A percentile compares a stretch with the other conserved stretches of the same genome.
Evolutionary conservation across 140 eudicot genomes (phyloP).

Genomic region (Anethum foeniculum): DNA sequence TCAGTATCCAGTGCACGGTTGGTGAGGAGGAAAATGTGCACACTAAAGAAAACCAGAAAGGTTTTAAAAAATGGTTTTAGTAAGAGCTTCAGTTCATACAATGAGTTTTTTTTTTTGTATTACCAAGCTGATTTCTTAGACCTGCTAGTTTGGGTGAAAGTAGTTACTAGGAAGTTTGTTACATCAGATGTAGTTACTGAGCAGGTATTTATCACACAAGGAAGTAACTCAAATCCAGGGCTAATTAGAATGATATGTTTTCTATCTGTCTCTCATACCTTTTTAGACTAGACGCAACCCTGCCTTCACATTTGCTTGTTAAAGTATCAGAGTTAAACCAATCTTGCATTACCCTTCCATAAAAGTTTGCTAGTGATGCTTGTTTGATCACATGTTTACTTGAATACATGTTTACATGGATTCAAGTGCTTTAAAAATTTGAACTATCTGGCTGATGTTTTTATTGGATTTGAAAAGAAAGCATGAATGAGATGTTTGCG

Average conservation of each 20-base stretch:
- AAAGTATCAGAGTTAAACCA: neutral
- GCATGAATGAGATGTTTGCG: slow-evolving; percentile 28
- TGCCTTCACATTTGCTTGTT: neutral
- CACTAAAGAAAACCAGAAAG: neutral
- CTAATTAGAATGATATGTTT: neutral
- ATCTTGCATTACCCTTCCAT: neutral
- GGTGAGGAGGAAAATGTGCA: too few species aligned
- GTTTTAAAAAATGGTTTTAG: too few species aligned
- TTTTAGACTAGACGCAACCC: neutral
- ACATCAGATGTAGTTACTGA: neutral
- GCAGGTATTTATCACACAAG: too few species aligned
- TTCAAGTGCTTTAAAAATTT: neutral
- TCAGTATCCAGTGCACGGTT: neutral
- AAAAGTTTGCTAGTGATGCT: neutral
- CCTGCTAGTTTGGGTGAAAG: neutral
- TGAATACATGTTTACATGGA: neutral
- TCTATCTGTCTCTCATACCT: neutral
- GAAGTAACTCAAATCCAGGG: neutral
- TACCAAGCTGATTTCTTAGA: neutral
- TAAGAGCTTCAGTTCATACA: neutral
- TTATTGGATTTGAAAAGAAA: slow-evolving; percentile 12
- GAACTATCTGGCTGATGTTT: neutral
- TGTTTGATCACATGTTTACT: neutral
- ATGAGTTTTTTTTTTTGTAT: neutral
- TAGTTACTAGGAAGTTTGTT: neutral